These are phyloP conservation scores for Skeletonema grethae DNA, from an alignment of 108 stramenopile species.

Conservation along the genomic window DNA sequence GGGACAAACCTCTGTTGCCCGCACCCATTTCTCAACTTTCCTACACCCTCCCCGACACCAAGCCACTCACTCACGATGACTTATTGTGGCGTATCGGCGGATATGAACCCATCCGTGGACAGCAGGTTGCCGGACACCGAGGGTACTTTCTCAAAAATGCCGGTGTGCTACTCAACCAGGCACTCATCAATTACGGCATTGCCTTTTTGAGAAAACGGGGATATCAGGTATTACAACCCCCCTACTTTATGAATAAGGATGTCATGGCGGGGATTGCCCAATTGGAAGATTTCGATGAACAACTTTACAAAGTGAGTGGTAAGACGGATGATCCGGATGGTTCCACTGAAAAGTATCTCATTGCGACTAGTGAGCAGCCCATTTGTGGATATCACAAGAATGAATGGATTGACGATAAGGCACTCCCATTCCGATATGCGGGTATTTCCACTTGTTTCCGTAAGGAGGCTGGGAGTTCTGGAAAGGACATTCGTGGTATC, in stretches of 20 bases:
- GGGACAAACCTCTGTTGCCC: slow-evolving; percentile 65
- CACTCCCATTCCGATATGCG: slow-evolving; percentile 89
- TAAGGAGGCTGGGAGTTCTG: slow-evolving; percentile 98
- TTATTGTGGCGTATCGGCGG: slow-evolving; percentile 96
- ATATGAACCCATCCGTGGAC: slow-evolving; percentile 96
- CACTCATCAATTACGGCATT: slow-evolving; percentile 97
- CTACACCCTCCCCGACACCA: slow-evolving; percentile 82
- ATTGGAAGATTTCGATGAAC: slow-evolving; percentile 99
- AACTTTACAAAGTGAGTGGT: slow-evolving; percentile 96
- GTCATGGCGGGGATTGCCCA: slow-evolving; percentile 99
- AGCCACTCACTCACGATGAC: slow-evolving; percentile 96
- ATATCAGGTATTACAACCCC: slow-evolving; percentile 97
- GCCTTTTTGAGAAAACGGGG: slow-evolving; percentile 89
- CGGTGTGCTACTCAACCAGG: slow-evolving; percentile 97
- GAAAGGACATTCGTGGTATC: slow-evolving; percentile 99
- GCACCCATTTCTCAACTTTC: slow-evolving; percentile 53
- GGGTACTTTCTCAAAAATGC: slow-evolving; percentile 98
- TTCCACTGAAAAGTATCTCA: slow-evolving; percentile 95
- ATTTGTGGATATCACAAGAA: slow-evolving; percentile 98
- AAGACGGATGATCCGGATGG: slow-evolving; percentile 93
- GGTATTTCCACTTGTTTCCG: slow-evolving; percentile 99
- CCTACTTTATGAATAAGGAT: slow-evolving; percentile 99
- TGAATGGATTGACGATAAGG: slow-evolving; percentile 91
- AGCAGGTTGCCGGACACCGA: slow-evolving; percentile 94
- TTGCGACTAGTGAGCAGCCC: slow-evolving; percentile 99